Evolutionary conservation across 495 filamentous ascomycete species (phyloP).

Genomic region (Penicillium parvum): DNA sequence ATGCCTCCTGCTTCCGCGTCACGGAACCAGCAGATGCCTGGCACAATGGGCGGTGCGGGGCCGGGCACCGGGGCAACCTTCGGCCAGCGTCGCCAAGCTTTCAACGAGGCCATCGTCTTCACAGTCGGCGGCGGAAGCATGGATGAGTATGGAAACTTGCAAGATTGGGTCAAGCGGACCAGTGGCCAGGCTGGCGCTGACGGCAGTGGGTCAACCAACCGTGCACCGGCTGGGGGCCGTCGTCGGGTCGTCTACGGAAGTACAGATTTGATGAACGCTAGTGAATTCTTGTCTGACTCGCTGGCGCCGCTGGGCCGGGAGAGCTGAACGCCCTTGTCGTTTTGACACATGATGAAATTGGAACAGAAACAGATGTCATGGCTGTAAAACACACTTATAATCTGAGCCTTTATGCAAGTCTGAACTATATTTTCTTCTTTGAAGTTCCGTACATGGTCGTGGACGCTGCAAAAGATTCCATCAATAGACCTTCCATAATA

Average conservation of each 20-base stretch:
- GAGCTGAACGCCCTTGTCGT: slow-evolving; percentile 31
- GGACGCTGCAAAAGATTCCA: too few relatives aligned
- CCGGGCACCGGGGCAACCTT: slow-evolving; percentile 80
- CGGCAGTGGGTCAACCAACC: slow-evolving; percentile 43
- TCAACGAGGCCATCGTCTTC: slow-evolving; percentile 93
- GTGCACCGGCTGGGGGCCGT: slow-evolving; percentile 37
- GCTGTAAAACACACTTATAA: slow-evolving; percentile 21
- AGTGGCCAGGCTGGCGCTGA: slow-evolving; percentile 49
- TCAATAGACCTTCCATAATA: too few relatives aligned
- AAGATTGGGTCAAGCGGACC: slow-evolving; percentile 87
- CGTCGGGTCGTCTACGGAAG: slow-evolving; percentile 91
- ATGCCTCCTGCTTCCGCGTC: slow-evolving; percentile 64
- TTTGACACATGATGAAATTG: background rate
- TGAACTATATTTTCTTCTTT: background rate
- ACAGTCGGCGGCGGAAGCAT: slow-evolving; percentile 96
- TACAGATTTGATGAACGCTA: slow-evolving; percentile 88
- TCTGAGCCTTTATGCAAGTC: slow-evolving; percentile 7
- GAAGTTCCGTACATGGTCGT: too few relatives aligned
- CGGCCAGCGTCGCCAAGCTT: slow-evolving; percentile 88
- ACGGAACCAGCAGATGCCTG: slow-evolving; percentile 52
- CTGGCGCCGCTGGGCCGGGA: slow-evolving; percentile 73
- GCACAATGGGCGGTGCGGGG: slow-evolving; percentile 37
- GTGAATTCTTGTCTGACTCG: slow-evolving; percentile 78
- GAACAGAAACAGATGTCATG: slow-evolving; percentile 1
- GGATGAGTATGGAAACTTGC: slow-evolving; percentile 98